A percentile compares a stretch with the other conserved stretches of the same genome.
Conservation (phyloP, 257 asterid genomes). For the Jacaranda mimosifolia region DNA sequence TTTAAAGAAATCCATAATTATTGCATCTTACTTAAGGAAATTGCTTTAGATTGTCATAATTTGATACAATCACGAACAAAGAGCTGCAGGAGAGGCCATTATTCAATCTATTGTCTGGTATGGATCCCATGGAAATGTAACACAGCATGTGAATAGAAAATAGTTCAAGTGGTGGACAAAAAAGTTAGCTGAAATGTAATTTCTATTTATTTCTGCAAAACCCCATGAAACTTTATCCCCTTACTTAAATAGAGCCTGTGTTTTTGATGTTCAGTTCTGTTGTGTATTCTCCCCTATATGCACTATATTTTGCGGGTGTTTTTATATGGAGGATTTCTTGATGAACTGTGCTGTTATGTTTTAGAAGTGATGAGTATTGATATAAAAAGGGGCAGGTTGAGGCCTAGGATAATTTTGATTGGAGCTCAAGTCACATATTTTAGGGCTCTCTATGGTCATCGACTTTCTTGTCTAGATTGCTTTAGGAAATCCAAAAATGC, state of each 20-base stretch:
- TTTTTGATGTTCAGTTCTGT: neutral
- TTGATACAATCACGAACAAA: neutral
- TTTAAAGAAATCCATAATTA: neutral
- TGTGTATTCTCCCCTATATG: neutral
- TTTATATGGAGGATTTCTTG: neutral
- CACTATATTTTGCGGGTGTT: neutral
- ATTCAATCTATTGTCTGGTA: neutral
- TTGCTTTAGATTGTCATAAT: neutral
- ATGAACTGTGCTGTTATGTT: neutral
- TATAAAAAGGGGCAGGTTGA: neutral
- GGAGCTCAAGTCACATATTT: neutral
- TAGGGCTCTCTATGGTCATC: neutral
- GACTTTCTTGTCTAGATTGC: neutral
- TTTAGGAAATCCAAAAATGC: neutral
- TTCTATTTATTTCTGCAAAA: neutral
- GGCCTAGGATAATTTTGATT: neutral
- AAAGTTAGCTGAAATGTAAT: neutral
- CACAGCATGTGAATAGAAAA: neutral
- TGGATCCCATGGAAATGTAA: neutral
- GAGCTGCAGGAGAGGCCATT: neutral
- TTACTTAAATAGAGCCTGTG: neutral
- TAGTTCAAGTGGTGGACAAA: neutral
- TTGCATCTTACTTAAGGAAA: neutral
- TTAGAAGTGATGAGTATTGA: neutral
- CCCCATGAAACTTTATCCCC: neutral